phyloP scores from a whole-genome alignment of 164 flowering plant genomes.

The Brasenia schreberi region DNA sequence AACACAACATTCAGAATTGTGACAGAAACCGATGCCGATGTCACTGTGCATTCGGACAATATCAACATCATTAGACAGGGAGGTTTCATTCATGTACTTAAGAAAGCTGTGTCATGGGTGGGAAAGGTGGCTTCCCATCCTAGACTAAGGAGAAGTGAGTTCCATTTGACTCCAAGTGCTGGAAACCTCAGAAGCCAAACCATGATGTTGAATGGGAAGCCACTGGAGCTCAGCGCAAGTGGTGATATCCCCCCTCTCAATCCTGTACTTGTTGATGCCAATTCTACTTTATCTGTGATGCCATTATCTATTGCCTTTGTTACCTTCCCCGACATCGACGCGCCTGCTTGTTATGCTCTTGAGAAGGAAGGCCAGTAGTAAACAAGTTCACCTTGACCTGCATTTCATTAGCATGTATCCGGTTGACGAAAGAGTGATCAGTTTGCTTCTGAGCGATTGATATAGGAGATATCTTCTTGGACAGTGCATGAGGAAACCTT shows the following conservation, averaged over 20 bases:
- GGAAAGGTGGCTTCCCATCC: conserved; percentile 38
- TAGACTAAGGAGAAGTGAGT: conserved; percentile 16
- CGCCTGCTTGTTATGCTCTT: conserved; percentile 25
- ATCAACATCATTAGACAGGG: conserved; percentile 6
- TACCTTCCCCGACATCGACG: conserved; percentile 39
- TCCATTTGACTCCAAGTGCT: conserved; percentile 27
- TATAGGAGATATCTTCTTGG: too few species aligned
- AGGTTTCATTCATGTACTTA: conserved; percentile 23
- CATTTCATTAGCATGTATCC: not conserved
- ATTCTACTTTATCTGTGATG: conserved; percentile 23
- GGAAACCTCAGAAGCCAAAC: conserved; percentile 30
- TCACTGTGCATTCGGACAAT: conserved; percentile 4
- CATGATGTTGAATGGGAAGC: conserved; percentile 33
- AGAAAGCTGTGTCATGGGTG: conserved; percentile 48
- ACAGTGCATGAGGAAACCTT: too few species aligned
- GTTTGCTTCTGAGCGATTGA: too few species aligned
- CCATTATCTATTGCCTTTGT: conserved; percentile 56
- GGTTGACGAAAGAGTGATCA: not conserved
- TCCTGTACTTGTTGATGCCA: conserved; percentile 21
- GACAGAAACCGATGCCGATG: conserved; percentile 19
- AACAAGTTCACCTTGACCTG: not conserved
- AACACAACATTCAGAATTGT: conserved; percentile 28
- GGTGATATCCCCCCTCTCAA: conserved; percentile 38
- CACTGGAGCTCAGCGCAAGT: conserved; percentile 7
- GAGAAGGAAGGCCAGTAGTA: not conserved